phyloP scores from a whole-genome alignment of 2,329 filamentous ascomycete species.

The Fonsecaea monophora region DNA sequence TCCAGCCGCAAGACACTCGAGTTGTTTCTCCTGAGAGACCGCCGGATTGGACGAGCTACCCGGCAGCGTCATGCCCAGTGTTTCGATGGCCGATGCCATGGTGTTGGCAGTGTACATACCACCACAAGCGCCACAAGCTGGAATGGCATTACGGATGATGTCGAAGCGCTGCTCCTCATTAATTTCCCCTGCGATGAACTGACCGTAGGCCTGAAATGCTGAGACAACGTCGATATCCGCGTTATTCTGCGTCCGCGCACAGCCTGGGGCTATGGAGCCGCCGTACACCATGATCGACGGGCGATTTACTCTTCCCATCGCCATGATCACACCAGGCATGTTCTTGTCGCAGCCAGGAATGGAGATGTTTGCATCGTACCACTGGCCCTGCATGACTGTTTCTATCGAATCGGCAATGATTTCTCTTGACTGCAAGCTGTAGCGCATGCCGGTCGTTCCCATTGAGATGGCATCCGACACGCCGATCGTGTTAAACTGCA shows the following conservation, averaged over 20 bases:
- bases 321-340: constrained; percentile 92
- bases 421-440: constrained; percentile 91
- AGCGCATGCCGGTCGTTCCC: constrained; percentile 97
- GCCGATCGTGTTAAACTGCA: constrained; percentile 99
- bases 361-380: constrained; percentile 97
- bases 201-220: constrained; percentile 96
- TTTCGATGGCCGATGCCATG: constrained; percentile 76
- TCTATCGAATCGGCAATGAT: constrained; percentile 98
- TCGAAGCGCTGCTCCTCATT: constrained; percentile 90
- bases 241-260: constrained; percentile 75
- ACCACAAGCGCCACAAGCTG: constrained; percentile 81
- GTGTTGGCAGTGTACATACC: constrained; percentile 85
- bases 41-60: constrained; percentile 82
- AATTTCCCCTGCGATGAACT: constrained; percentile 91
- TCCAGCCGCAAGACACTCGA: constrained; percentile 75
- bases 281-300: constrained; percentile 98
- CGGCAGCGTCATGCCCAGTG: constrained; percentile 78
- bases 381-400: constrained; percentile 98
- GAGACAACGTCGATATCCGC: constrained; percentile 90
- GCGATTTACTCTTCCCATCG: constrained; percentile 92
- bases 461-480: constrained; percentile 98
- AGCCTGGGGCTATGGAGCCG: constrained; percentile 90
- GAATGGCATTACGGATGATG: constrained; percentile 91
- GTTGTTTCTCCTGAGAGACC: constrained; percentile 72
- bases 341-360: constrained; percentile 99